These are phyloP conservation scores for Populus hybrid DNA, from an alignment of 441 rosid genomes.

Conservation along the genomic window DNA sequence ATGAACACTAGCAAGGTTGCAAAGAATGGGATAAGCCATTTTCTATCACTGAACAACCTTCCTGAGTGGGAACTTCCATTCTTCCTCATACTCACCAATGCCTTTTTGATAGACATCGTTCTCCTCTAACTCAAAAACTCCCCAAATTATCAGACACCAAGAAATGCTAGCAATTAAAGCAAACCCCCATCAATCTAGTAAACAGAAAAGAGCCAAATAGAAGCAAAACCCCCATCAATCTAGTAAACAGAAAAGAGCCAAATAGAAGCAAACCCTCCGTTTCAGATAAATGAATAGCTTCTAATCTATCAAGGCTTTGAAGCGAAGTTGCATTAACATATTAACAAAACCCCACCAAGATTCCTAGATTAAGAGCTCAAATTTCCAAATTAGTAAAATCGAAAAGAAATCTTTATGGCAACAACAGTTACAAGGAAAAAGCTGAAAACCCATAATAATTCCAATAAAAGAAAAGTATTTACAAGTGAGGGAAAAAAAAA, in stretches of 20 bases:
- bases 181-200: conserved; percentile 15
- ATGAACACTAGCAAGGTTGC: conserved; percentile 72
- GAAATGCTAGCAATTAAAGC: conserved; percentile 18
- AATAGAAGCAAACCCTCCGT: conserved; percentile 35
- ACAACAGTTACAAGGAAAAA: conserved; percentile 11
- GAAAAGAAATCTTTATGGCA: not conserved
- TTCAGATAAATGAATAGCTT: conserved; percentile 31
- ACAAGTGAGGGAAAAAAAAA: conserved; percentile 22
- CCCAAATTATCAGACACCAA: conserved; percentile 16
- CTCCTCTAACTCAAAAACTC: conserved; percentile 30
- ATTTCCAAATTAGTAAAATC: not conserved
- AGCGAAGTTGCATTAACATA: conserved; percentile 23
- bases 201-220: conserved; percentile 23
- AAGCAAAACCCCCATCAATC: conserved; percentile 28
- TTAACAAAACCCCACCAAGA: conserved; percentile 1
- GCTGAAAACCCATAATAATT: conserved; percentile 9
- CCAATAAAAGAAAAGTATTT: conserved; percentile 22
- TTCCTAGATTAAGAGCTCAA: conserved; percentile 12
- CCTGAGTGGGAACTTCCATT: conserved; percentile 55
- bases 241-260: conserved; percentile 15
- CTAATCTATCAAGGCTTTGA: conserved; percentile 28
- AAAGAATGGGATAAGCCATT: conserved; percentile 81
- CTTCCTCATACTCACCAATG: conserved; percentile 53
- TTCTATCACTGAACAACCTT: conserved; percentile 69
- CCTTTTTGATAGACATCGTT: conserved; percentile 44